Evolutionary conservation across 2,329 filamentous ascomycete genomes (phyloP).

Genomic region (Grosmannia clavigera): DNA sequence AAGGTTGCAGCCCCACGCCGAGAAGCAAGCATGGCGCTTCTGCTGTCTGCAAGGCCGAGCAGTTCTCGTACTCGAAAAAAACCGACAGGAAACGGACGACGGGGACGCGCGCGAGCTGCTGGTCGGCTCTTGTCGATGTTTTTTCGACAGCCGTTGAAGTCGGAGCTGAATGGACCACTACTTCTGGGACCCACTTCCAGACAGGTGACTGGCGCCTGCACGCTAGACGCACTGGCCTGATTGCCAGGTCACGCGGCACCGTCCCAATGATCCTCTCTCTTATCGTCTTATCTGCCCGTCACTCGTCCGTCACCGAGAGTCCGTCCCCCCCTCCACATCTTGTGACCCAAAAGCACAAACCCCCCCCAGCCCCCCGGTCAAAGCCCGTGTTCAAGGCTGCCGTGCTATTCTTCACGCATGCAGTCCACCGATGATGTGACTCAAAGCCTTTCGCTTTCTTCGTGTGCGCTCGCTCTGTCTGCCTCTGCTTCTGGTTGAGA

Average conservation of each 20-base stretch:
- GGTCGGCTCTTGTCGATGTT: neutral
- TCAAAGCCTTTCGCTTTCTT: no score
- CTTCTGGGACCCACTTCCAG: no score
- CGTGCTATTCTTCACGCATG: neutral
- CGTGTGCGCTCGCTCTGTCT: no score
- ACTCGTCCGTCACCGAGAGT: no score
- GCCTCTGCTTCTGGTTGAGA: no score
- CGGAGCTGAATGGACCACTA: neutral
- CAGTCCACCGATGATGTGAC: neutral
- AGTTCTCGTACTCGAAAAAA: no score
- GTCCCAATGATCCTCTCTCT: neutral
- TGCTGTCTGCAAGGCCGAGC: neutral
- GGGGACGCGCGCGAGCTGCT: no score
- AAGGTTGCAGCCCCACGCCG: slow-evolving; percentile 8
- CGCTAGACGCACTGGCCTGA: neutral
- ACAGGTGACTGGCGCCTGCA: no score
- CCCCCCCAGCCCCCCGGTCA: no score
- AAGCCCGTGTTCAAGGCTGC: neutral
- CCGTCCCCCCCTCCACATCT: no score
- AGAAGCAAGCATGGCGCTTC: slow-evolving; percentile 16
- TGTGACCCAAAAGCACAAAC: no score
- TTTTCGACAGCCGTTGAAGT: neutral
- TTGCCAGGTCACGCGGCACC: slow-evolving; percentile 6
- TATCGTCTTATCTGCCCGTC: no score
- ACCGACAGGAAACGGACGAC: neutral